These are phyloP conservation scores for Trichocomaceae sp. DNA, from an alignment of 2,329 filamentous ascomycete genomes.

Conservation along the genomic window DNA sequence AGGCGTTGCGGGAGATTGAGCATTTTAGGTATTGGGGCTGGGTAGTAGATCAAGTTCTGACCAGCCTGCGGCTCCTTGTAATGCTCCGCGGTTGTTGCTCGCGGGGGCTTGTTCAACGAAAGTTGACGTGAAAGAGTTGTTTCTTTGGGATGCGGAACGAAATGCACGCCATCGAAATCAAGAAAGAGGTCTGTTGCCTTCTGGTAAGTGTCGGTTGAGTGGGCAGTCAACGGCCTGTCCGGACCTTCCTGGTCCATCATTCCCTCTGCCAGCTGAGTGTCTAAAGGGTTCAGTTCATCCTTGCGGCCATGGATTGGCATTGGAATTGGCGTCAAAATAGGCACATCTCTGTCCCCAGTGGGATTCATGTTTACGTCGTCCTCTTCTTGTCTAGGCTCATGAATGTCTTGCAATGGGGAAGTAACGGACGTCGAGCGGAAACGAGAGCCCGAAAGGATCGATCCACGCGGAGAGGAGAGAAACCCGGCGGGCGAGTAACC, in stretches of 20 bases:
- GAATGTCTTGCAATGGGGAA: conserved; percentile 34
- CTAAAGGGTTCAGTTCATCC: not conserved
- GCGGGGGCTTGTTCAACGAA: conserved; percentile 34
- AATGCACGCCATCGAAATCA: conserved; percentile 48
- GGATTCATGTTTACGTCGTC: conserved; percentile 9
- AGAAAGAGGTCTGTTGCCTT: conserved; percentile 40
- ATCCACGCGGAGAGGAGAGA: conserved; percentile 37
- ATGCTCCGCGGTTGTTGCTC: conserved; percentile 32
- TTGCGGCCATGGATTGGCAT: not conserved
- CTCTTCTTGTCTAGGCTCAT: conserved; percentile 35
- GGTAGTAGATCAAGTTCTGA: conserved; percentile 87
- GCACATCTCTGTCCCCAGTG: conserved; percentile 16
- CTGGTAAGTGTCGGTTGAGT: conserved; percentile 42
- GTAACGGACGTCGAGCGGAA: conserved; percentile 31
- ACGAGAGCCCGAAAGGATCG: conserved; percentile 35
- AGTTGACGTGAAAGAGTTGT: conserved; percentile 25
- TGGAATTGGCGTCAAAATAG: conserved; percentile 13
- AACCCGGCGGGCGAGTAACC: conserved; percentile 36
- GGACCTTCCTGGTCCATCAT: not conserved
- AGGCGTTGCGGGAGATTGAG: conserved; percentile 85
- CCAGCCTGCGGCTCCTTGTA: conserved; percentile 48
- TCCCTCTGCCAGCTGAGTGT: not conserved
- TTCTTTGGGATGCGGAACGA: conserved; percentile 24
- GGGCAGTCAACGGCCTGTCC: conserved; percentile 34
- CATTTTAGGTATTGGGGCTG: conserved; percentile 87